These are phyloP conservation scores for Saururus chinensis DNA, from an alignment of 164 flowering plant species.

Conservation along the genomic window DNA sequence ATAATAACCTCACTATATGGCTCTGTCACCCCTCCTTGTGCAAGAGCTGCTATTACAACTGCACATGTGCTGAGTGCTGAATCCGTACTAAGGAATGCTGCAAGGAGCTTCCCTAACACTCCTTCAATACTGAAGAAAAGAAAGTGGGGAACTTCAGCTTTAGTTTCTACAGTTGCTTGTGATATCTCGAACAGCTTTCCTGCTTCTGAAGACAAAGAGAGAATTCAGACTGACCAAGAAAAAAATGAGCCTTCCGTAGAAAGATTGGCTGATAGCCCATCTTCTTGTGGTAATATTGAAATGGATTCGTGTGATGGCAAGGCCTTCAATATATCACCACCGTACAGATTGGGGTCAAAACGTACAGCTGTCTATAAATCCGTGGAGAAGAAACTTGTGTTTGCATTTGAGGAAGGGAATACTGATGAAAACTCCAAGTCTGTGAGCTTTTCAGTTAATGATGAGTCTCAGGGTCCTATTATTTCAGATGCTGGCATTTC, in stretches of 20 bases:
- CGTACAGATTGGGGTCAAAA: conserved; percentile 64
- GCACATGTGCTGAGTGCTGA: conserved; percentile 35
- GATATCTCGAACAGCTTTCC: conserved; percentile 9
- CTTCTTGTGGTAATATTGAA: conserved; percentile 9
- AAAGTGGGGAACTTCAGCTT: conserved; percentile 24
- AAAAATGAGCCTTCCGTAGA: conserved; percentile 14
- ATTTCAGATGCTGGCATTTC: conserved; percentile 7
- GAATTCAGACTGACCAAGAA: conserved; percentile 12
- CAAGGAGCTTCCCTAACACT: conserved; percentile 66
- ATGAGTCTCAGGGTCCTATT: conserved; percentile 13
- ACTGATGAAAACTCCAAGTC: conserved; percentile 18
- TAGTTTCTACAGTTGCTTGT: conserved; percentile 6
- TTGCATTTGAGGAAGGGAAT: conserved; percentile 34
- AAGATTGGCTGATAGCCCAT: conserved; percentile 19
- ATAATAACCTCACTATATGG: conserved; percentile 30
- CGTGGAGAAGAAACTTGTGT: conserved; percentile 73
- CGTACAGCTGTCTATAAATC: conserved; percentile 61
- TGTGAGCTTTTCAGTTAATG: not conserved
- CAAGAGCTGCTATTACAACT: conserved; percentile 22
- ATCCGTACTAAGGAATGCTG: conserved; percentile 69
- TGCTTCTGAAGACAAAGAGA: conserved; percentile 18
- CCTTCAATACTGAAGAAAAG: conserved; percentile 88
- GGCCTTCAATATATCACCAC: conserved; percentile 65
- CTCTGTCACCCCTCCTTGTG: conserved; percentile 49
- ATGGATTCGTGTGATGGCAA: conserved; percentile 13